phyloP scores from a whole-genome alignment of 2,329 filamentous ascomycete genomes.

The Cadophora sp. region DNA sequence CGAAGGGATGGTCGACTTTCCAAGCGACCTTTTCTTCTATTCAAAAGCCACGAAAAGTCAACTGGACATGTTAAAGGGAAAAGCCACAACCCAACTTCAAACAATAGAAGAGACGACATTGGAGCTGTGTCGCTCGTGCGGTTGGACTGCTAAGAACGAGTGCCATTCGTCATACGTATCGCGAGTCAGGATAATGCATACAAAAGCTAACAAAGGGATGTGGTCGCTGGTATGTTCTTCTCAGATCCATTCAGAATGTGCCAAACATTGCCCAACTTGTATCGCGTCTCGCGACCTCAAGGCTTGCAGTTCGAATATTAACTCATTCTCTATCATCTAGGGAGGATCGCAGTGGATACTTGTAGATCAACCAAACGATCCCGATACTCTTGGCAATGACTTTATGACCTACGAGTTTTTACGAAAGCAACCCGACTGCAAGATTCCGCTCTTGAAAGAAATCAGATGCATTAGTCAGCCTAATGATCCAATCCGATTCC shows the following conservation, averaged over 20 bases:
- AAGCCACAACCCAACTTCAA: not conserved
- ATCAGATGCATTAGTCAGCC: constrained; percentile 26
- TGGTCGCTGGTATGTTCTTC: constrained; percentile 19
- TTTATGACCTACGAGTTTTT: constrained; percentile 31
- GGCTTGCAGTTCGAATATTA: no score
- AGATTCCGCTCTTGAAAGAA: constrained; percentile 27
- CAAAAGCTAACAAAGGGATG: constrained; percentile 19
- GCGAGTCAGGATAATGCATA: constrained; percentile 24
- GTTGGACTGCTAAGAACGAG: constrained; percentile 23
- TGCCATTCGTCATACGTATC: constrained; percentile 24
- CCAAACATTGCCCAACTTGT: no score
- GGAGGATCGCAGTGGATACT: constrained; percentile 29
- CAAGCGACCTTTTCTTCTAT: no score
- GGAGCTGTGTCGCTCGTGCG: constrained; percentile 28
- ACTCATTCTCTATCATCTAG: not conserved
- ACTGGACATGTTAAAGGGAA: not conserved
- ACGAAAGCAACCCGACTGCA: constrained; percentile 20
- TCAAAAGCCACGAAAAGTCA: no score
- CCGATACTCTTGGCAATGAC: constrained; percentile 24
- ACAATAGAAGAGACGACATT: not conserved
- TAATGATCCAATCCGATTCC: constrained; percentile 22
- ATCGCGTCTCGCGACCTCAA: no score
- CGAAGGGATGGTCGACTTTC: constrained; percentile 13
- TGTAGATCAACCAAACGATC: constrained; percentile 27
- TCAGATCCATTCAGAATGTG: no score